Evolutionary conservation across 1,284 basidiomycete genomes (phyloP).

Genomic region (Leccinum pachyderme): DNA sequence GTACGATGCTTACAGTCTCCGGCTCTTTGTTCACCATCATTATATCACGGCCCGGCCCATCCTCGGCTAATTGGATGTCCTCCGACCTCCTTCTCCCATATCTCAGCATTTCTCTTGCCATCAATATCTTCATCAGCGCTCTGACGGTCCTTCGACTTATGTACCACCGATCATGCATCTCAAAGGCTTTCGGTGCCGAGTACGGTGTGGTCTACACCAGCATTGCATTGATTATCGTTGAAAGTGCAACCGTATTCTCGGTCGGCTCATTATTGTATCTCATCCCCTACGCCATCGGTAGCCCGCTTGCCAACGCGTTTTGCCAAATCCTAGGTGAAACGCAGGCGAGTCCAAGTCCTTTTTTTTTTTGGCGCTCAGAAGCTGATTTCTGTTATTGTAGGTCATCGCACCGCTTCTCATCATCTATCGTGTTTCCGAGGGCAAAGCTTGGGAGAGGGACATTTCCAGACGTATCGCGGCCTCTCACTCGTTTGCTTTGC

Average conservation of each 20-base stretch:
- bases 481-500: conserved; percentile 7
- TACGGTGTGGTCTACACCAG: conserved; percentile 30
- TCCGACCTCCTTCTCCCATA: conserved; percentile 32
- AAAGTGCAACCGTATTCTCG: conserved; percentile 32
- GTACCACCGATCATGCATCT: conserved; percentile 30
- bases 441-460: conserved; percentile 30
- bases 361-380: not conserved
- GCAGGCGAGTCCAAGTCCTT: conserved; percentile 23
- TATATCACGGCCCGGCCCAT: conserved; percentile 22
- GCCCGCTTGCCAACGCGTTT: conserved; percentile 28
- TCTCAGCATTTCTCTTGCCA: conserved; percentile 30
- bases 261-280: conserved; percentile 31
- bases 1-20: conserved; percentile 23
- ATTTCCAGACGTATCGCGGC: conserved; percentile 6
- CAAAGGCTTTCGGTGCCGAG: conserved; percentile 25
- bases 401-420: conserved; percentile 34
- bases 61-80: conserved; percentile 28
- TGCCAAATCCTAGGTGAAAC: conserved; percentile 32
- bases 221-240: conserved; percentile 30
- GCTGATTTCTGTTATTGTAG: conserved; percentile 7
- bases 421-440: conserved; percentile 34
- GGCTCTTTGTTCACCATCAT: conserved; percentile 30
- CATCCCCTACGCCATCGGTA: conserved; percentile 22
- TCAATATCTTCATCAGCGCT: conserved; percentile 29
- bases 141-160: conserved; percentile 32